Base-by-base conservation (phyloP, 805 yeast genomes). In the Yueomyces sp. region DNA sequence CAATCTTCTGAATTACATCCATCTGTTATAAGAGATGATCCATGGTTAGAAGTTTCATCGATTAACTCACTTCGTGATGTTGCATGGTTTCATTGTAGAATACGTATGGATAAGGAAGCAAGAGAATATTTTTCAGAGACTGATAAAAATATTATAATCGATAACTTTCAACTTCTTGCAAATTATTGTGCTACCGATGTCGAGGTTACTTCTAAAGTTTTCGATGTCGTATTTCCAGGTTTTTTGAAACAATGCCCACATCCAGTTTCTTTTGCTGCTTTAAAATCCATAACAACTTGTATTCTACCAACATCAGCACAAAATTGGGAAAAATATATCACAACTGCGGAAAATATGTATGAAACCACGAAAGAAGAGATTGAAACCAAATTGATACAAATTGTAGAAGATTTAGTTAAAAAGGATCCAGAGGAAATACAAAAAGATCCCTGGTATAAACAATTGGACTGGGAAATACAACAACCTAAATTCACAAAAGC, bases 261-360 rank as follows among this genome's bases (percentile, higher is more conserved):
- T 61, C 96, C 98, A 0, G 94, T 90, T 2, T 84, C 94, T 12
- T 82, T 88, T 65, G 88, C 92, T 1, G 96, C 95, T 2, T 65
- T 92, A 39, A 70, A 81, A 50, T 80, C 77, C 44, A 66, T 92
- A 54, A 79, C 87, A 7, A 71, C 81, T 26, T 74, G 84, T 39
- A 75, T 88, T 41, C 63, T 94, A 37, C 95, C 99, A 1, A 81
- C 94, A 0, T 76, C 82, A 19, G 59, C 57, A 26, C 60, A 72
- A 11, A 53, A 64, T 11, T 92, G 98, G 98, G 68, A 77, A 11
- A 57, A 70, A 2, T 92, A 86, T 54, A 63, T 88, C n/a, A 60
- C 69, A 4, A 68, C 63, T 2, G 77, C 96, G 2, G 98, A 92
- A 59, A 44, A 53, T 2, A 60, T 76, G 40, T 90, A 81, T 57